Evolutionary conservation across 2,329 filamentous ascomycete species (phyloP).

Genomic region (Xylaria sp.): DNA sequence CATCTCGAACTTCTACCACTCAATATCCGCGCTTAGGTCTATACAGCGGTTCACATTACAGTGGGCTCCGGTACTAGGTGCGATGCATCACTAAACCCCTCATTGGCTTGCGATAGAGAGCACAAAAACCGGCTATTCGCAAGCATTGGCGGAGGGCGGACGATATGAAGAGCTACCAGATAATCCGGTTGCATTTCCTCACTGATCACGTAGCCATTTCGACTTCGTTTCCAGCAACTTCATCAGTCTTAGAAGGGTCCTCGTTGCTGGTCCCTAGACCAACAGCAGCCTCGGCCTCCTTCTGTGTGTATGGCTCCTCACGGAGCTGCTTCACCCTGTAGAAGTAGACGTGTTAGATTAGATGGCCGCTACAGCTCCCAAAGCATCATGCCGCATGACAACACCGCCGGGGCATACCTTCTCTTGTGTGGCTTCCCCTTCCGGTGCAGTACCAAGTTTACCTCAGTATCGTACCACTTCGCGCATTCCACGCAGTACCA

Average conservation of each 20-base stretch:
- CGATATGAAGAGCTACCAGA: constrained; percentile 15
- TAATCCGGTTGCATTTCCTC: not conserved
- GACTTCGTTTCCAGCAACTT: constrained; percentile 52
- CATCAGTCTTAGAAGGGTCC: constrained; percentile 44
- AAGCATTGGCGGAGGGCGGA: not conserved
- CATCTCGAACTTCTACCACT: not conserved
- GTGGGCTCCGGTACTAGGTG: not conserved
- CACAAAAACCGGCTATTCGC: not conserved
- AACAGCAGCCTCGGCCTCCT: constrained; percentile 83
- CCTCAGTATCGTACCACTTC: constrained; percentile 93
- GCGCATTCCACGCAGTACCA: constrained; percentile 94
- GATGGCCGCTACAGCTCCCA: constrained; percentile 17
- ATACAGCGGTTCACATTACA: constrained; percentile 1
- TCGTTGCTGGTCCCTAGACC: constrained; percentile 78
- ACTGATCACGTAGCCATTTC: constrained; percentile 52
- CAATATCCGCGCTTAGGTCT: not conserved
- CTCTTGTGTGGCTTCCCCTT: constrained; percentile 95
- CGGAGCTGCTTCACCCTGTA: constrained; percentile 83
- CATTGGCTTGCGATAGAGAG: not conserved
- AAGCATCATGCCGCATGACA: not conserved
- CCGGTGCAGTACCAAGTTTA: constrained; percentile 78
- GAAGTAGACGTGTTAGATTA: constrained; percentile 39
- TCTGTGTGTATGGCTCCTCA: constrained; percentile 87
- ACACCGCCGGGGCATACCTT: constrained; percentile 64
- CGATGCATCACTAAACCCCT: not conserved